Conservation (phyloP, 2,329 filamentous ascomycete genomes). For the Colletotrichum gigasporum region DNA sequence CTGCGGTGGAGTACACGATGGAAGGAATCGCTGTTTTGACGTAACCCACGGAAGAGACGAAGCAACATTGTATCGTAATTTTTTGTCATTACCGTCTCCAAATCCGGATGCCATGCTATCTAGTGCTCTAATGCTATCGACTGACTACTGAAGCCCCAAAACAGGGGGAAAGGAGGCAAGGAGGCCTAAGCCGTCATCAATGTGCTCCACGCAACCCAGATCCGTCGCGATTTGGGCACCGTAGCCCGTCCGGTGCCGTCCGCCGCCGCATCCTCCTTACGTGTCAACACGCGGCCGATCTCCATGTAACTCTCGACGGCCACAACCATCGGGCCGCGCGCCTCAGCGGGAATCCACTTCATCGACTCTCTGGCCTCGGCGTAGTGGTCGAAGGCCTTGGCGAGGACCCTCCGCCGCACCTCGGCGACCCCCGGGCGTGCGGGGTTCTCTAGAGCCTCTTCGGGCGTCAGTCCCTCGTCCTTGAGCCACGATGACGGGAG, state of each 20-base stretch:
- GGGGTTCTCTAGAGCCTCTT: slow-evolving; percentile 63
- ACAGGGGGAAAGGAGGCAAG: slow-evolving; percentile 31
- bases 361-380: slow-evolving; percentile 64
- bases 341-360: slow-evolving; percentile 67
- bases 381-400: slow-evolving; percentile 70
- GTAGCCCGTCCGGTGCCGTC: slow-evolving; percentile 46
- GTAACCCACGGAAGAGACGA: neutral
- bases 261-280: slow-evolving; percentile 4
- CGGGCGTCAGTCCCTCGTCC: slow-evolving; percentile 62
- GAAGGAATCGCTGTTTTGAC: neutral
- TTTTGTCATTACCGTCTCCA: neutral
- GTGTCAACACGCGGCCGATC: slow-evolving; percentile 70
- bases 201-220: slow-evolving; percentile 67
- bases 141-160: neutral
- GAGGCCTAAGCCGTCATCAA: slow-evolving; percentile 41
- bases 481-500: slow-evolving; percentile 72
- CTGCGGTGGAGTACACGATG: neutral
- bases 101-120: slow-evolving; percentile 10
- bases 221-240: slow-evolving; percentile 54
- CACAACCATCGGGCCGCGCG: slow-evolving; percentile 71
- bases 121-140: slow-evolving; percentile 16
- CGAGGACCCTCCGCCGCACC: slow-evolving; percentile 64
- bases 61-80: neutral
- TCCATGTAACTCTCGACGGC: slow-evolving; percentile 82
- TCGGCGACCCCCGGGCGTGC: slow-evolving; percentile 54